Percentiles rank a stretch among this genome's conserved stretches.
Conservation (phyloP, 768 basidiomycete genomes). For the Pisolithus albus region DNA sequence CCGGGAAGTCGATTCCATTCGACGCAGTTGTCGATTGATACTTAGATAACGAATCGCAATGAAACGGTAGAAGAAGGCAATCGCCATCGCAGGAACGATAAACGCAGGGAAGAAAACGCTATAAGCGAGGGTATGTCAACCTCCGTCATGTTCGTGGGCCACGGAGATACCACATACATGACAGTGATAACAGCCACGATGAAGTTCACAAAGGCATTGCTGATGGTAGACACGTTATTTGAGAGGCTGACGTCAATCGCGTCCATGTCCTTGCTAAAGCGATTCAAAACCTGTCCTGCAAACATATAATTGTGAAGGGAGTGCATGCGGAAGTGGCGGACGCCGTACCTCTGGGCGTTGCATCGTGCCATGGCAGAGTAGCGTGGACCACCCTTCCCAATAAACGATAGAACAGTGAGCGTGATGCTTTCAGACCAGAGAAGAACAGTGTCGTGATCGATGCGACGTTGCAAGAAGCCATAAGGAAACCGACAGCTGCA, state of each 20-base stretch:
- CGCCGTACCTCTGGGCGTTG: slow-evolving; percentile 63
- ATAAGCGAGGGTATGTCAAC: background rate
- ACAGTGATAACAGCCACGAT: slow-evolving; percentile 69
- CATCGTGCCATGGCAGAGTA: slow-evolving; percentile 81
- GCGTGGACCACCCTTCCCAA: slow-evolving; percentile 68
- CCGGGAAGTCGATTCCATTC: slow-evolving; percentile 86
- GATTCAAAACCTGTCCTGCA: slow-evolving; percentile 75
- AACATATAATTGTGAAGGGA: slow-evolving; percentile 1
- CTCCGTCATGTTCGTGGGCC: slow-evolving; percentile 6
- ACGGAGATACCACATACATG: slow-evolving; percentile 37
- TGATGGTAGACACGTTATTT: slow-evolving; percentile 65
- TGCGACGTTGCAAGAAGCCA: slow-evolving; percentile 40
- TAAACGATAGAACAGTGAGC: slow-evolving; percentile 41
- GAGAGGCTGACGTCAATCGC: slow-evolving; percentile 75
- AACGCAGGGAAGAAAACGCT: slow-evolving; percentile 78
- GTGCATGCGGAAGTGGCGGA: background rate
- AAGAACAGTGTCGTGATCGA: slow-evolving; percentile 52
- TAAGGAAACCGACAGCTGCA: slow-evolving; percentile 49
- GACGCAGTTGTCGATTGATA: slow-evolving; percentile 75
- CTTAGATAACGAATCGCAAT: slow-evolving; percentile 68
- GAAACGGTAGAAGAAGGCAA: slow-evolving; percentile 67
- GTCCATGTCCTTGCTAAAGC: slow-evolving; percentile 84
- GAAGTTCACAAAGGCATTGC: slow-evolving; percentile 70
- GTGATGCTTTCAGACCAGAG: slow-evolving; percentile 36
- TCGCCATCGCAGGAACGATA: slow-evolving; percentile 65